A percentile compares a stretch with the other conserved stretches of the same genome.
phyloP scores from a whole-genome alignment of 2,329 filamentous ascomycete species.

The Penicillium sp. region DNA sequence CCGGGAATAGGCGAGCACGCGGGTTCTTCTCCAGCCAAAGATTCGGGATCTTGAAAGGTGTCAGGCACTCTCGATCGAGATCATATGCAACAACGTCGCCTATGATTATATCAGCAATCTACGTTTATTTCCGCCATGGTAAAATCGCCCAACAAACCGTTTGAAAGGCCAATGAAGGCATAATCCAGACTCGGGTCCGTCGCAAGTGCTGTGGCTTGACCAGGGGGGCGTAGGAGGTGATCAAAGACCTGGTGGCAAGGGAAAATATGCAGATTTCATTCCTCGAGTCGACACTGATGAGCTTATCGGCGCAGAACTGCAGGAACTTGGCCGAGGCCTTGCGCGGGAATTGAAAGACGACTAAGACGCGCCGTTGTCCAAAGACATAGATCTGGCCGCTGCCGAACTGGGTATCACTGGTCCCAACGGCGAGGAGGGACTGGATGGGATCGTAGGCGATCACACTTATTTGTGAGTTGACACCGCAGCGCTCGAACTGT shows the following conservation, averaged over 20 bases:
- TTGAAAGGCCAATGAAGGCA: slow-evolving; percentile 78
- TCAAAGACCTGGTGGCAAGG: slow-evolving; percentile 64
- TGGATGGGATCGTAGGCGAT: slow-evolving; percentile 92
- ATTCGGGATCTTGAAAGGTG: slow-evolving; percentile 80
- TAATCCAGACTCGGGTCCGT: slow-evolving; percentile 93
- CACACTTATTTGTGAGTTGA: slow-evolving; percentile 73
- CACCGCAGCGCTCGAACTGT: slow-evolving; percentile 70
- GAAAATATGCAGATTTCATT: slow-evolving; percentile 86
- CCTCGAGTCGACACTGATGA: slow-evolving; percentile 79
- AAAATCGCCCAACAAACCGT: slow-evolving; percentile 46
- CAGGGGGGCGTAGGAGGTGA: slow-evolving; percentile 71
- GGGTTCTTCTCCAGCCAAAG: slow-evolving; percentile 77
- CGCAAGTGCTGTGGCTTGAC: slow-evolving; percentile 68
- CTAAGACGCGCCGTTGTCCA: slow-evolving; percentile 76
- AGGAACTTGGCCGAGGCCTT: slow-evolving; percentile 72
- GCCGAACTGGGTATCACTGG: slow-evolving; percentile 80
- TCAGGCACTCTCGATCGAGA: slow-evolving; percentile 73
- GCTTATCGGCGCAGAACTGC: slow-evolving; percentile 81
- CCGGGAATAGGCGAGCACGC: slow-evolving; percentile 59
- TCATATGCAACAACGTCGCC: slow-evolving; percentile 91
- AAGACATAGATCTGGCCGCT: slow-evolving; percentile 86
- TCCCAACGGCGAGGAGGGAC: slow-evolving; percentile 88
- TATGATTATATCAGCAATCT: slow-evolving; percentile 15
- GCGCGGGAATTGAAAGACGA: slow-evolving; percentile 67
- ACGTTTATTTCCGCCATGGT: neutral